Evolutionary conservation across 2,329 filamentous ascomycete species (phyloP), one percentile per base, ranked within the genome.

Genomic region (Trichophyton simii): DNA sequence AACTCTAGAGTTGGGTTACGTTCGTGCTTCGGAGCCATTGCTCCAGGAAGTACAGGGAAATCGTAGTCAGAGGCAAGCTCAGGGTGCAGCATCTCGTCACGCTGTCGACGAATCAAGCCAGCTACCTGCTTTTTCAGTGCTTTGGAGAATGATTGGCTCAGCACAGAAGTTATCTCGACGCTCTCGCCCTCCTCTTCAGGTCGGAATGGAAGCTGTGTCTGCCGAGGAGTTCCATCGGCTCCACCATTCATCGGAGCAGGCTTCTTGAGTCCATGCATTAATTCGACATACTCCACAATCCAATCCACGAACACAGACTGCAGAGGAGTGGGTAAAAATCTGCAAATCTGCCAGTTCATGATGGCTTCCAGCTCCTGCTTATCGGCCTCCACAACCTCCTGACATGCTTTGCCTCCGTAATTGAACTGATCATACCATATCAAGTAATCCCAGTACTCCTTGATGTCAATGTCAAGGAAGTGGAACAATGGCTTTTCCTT

Each of bases 401-500:
- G 84, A 66, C 90, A 96, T 3, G 89, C 94, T 70, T 95, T 95
- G 63, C 94, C 94, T 61, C 94, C 95, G 69, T 97, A 97, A 78
- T 99, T 99, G 80, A 92, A 96, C 74, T 96, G 90, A 68, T 99
- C 94, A 67, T 97, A 97, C 94, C 94, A 99, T 3, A 96, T 86
- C 0, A 99, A 84, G 69, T 96, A 97, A 73, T 99, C 94, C 94
- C 94, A 99, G 74, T 96, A 99, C 72, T 99, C 94, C 67, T 92
- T 96, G 73, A 99, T 94, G 68, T 96, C 89, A 2, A 99, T 80
- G 68, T 99, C 94, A 65, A 99, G 85, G 71, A 99, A 99, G 73
- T 96, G 89, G 76, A 99, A 99, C 0, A 96, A 82, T 0, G 94
- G 91, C 70, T 96, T 96, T 61, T 85, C 86, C 74, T 95, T 92